Evolutionary conservation across 352 stramenopile genomes (phyloP), one percentile per base, ranked within the genome.

Genomic region (Globisporangium emineosum): DNA sequence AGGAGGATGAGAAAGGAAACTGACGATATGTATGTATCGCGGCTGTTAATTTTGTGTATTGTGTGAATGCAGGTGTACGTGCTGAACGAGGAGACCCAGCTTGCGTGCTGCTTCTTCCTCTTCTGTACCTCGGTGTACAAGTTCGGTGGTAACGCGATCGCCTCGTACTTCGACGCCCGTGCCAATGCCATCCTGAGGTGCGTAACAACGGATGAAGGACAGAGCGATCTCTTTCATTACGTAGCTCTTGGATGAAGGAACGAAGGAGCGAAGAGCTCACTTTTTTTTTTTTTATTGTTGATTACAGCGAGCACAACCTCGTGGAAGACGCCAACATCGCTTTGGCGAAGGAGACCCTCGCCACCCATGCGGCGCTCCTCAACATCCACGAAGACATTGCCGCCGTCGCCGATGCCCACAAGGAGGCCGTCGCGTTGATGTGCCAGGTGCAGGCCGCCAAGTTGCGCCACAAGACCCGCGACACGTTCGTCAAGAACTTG

Each of bases 81-180:
- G 67, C 70, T 94, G 62, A 92, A 92, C 76, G 86, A 92, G 62
- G 86, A 94, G 72, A 87, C 86, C 57, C 86, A 94, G 72, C 69
- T 94, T 51, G 83, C 78, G 23, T 90, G 78, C 72, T 94, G 86
- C 75, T 94, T 94, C 69, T 72, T 91, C 67, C 81, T 94, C 55
- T 93, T 94, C 71, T 86, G 81, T 69, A 90, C 86, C 56, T 90
- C 86, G 56, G 64, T 83, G 37, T 94, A 94, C 83, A 94, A 94
- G 83, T 94, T 85, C 62, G 86, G 86, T 42, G 86, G 86, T 45
- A 73, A 93, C 56, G 79, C 82, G 65, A 88, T 94, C 61, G 81
- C 80, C 45, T 94, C 86, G 71, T 94, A 90, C 81, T 94, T 94
- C 62, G 86, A 94, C 63, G 78, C 83, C 43, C 83, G 83, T 61